Conservation (phyloP, 257 asterid genomes). For the Handroanthus guayacan region DNA sequence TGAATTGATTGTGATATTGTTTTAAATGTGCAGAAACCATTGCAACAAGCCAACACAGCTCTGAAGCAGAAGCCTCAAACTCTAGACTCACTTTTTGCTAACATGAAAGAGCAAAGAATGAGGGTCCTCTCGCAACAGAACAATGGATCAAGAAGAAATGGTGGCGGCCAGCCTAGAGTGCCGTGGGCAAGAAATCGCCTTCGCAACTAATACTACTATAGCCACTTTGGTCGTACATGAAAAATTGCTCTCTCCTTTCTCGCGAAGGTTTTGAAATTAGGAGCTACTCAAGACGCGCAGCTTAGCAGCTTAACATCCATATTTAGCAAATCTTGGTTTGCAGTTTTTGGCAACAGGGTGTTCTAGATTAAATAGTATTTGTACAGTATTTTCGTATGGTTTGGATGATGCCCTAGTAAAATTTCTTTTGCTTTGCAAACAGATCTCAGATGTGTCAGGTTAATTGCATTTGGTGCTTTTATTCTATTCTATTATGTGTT, state of each 20-base stretch:
- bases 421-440: not conserved
- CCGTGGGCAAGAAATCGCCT: slow-evolving; percentile 80
- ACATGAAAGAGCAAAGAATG: slow-evolving; percentile 89
- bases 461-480: not conserved
- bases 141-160: slow-evolving; percentile 55
- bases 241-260: slow-evolving; percentile 11
- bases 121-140: slow-evolving; percentile 54
- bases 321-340: not conserved
- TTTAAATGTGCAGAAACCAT: slow-evolving; percentile 50
- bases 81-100: slow-evolving; percentile 82
- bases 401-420: not conserved
- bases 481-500: too few species aligned
- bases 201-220: slow-evolving; percentile 43
- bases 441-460: not conserved
- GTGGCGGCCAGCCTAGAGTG: slow-evolving; percentile 53
- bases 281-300: slow-evolving; percentile 13
- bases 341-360: not conserved
- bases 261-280: slow-evolving; percentile 8
- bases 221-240: not conserved
- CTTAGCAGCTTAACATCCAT: slow-evolving; percentile 9
- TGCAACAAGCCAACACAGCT: slow-evolving; percentile 45
- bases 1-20: not conserved
- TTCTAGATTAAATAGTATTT: not conserved
- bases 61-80: slow-evolving; percentile 76
- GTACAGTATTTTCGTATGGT: slow-evolving; percentile 20